These are phyloP conservation scores for Bruguiera sexangula DNA, from an alignment of 345 rosid genomes.

Conservation along the genomic window DNA sequence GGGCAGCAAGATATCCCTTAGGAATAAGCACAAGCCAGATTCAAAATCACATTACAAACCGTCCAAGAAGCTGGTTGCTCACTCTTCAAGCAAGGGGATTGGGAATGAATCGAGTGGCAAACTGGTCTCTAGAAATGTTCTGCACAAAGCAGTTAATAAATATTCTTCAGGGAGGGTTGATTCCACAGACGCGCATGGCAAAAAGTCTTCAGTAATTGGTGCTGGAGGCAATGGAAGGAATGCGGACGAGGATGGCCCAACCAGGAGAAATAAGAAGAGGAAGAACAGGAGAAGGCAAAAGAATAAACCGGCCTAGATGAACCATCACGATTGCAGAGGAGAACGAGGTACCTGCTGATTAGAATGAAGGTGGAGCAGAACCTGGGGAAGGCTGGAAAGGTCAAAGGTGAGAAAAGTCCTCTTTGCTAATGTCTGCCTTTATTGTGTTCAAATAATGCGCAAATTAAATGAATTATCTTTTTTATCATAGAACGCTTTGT, in stretches of 20 bases:
- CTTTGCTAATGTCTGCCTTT: constrained; percentile 1
- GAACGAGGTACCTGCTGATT: constrained; percentile 80
- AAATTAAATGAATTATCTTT: not conserved
- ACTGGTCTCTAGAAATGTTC: constrained; percentile 11
- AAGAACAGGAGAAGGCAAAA: constrained; percentile 46
- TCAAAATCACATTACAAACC: constrained; percentile 25
- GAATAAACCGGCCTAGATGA: constrained; percentile 58
- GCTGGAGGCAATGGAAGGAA: constrained; percentile 27
- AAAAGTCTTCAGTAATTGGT: constrained; percentile 9
- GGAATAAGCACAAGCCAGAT: constrained; percentile 22
- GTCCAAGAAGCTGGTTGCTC: constrained; percentile 23
- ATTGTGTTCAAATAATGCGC: not conserved
- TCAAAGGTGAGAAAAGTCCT: constrained; percentile 63
- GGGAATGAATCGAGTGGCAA: constrained; percentile 25
- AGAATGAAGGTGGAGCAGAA: constrained; percentile 97
- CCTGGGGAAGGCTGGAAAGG: constrained; percentile 99
- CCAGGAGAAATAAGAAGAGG: constrained; percentile 42
- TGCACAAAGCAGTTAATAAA: constrained; percentile 20
- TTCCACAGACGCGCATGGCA: constrained; percentile 14
- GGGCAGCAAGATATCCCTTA: constrained; percentile 14
- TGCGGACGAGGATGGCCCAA: constrained; percentile 27
- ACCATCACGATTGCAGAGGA: constrained; percentile 78
- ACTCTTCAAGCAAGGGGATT: constrained; percentile 24
- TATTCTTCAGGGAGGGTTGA: constrained; percentile 31
- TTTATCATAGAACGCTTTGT: not conserved